Evolutionary conservation across 2,329 filamentous ascomycete genomes (phyloP).

Genomic region (Cercospora citrullina): DNA sequence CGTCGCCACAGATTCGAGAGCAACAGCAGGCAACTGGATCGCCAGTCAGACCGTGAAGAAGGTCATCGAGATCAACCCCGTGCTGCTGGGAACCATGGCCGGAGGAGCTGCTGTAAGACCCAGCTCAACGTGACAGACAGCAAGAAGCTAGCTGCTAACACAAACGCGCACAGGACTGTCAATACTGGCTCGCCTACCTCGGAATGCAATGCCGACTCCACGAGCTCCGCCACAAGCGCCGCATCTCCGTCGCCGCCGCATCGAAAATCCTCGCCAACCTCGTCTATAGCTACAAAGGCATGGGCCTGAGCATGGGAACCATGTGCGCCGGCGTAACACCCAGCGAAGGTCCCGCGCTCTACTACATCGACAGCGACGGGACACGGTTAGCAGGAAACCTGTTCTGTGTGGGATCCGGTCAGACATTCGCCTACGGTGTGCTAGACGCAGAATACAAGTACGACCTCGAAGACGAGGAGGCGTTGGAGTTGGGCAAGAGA

Average conservation of each 20-base stretch:
- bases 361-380: constrained; percentile 98
- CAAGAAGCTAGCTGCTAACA: constrained; percentile 18
- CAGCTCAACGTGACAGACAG: not conserved
- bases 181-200: constrained; percentile 99
- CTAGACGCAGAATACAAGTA: constrained; percentile 93
- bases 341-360: constrained; percentile 92
- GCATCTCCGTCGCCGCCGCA: constrained; percentile 94
- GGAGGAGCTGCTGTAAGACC: constrained; percentile 81
- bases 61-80: constrained; percentile 97
- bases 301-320: constrained; percentile 98
- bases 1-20: constrained; percentile 94
- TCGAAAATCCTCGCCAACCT: constrained; percentile 98
- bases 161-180: constrained; percentile 71
- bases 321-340: constrained; percentile 98
- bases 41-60: constrained; percentile 99
- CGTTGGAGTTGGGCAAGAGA: constrained; percentile 83
- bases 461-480: constrained; percentile 82
- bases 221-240: constrained; percentile 98
- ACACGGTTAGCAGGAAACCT: constrained; percentile 90
- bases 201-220: constrained; percentile 99
- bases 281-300: constrained; percentile 98
- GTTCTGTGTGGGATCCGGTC: constrained; percentile 96
- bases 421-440: constrained; percentile 98
- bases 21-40: constrained; percentile 98
- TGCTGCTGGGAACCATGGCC: constrained; percentile 94